phyloP scores from a whole-genome alignment of 2,329 filamentous ascomycete species.

The Colletotrichum coccodes region DNA sequence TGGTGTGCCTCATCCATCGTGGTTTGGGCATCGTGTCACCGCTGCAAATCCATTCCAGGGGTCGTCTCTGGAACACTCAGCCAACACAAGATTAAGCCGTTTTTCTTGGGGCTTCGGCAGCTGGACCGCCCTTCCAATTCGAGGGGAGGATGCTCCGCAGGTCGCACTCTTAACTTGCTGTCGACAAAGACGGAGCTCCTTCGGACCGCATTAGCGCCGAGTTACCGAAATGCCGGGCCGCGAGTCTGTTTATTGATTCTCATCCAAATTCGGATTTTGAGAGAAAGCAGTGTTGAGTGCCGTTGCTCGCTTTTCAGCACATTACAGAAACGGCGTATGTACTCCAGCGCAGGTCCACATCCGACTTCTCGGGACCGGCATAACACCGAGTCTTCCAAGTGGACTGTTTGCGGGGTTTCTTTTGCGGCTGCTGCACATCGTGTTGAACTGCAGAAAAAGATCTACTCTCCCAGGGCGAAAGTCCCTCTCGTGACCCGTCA shows the following conservation, averaged over 20 bases:
- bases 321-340: no score
- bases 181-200: not conserved
- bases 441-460: not conserved
- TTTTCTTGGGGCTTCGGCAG: slow-evolving; percentile 1
- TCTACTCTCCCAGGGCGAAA: not conserved
- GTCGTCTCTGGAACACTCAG: not conserved
- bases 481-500: slow-evolving; percentile 1
- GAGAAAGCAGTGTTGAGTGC: not conserved
- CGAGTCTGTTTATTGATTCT: not conserved
- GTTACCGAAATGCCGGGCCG: not conserved
- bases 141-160: not conserved
- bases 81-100: not conserved
- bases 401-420: slow-evolving; percentile 8
- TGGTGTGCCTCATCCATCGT: not conserved
- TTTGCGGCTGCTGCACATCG: slow-evolving; percentile 3
- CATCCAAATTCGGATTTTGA: not conserved
- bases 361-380: slow-evolving; percentile 7
- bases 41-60: not conserved
- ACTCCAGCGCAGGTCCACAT: not conserved
- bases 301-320: not conserved
- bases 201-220: not conserved
- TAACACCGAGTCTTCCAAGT: not conserved
- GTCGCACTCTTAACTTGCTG: not conserved
- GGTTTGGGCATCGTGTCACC: not conserved
- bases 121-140: slow-evolving; percentile 28